phyloP scores from a whole-genome alignment of 192 early-diverging fungal genomes.

The Powellomyces hirtus region DNA sequence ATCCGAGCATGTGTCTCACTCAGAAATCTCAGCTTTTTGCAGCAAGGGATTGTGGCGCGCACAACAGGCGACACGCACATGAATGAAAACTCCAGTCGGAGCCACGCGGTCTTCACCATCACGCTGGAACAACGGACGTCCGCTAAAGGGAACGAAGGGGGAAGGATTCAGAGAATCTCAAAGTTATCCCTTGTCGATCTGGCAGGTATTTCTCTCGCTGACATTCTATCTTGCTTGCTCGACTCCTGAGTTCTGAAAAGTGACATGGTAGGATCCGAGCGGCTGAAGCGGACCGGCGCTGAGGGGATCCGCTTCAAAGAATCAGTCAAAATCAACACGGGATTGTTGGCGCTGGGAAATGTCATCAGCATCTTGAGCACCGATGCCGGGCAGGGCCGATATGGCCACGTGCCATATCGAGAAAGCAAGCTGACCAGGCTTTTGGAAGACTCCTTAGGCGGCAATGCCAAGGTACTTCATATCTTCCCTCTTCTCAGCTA shows the following conservation, averaged over 20 bases:
- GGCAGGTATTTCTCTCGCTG: too few relatives aligned
- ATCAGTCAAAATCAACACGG: slow-evolving; percentile 82
- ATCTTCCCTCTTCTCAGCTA: not conserved
- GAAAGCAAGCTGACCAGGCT: slow-evolving; percentile 88
- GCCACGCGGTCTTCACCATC: slow-evolving; percentile 52
- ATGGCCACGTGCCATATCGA: slow-evolving; percentile 82
- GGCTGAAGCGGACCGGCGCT: slow-evolving; percentile 68
- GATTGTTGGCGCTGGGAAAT: slow-evolving; percentile 91
- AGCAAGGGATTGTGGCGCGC: slow-evolving; percentile 37
- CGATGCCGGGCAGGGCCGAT: slow-evolving; percentile 1
- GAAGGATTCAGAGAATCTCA: slow-evolving; percentile 23
- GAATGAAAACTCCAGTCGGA: slow-evolving; percentile 42
- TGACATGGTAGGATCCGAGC: slow-evolving; percentile 78
- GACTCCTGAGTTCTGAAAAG: too few relatives aligned
- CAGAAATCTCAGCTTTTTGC: slow-evolving; percentile 43
- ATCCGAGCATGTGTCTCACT: too few relatives aligned
- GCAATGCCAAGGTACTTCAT: slow-evolving; percentile 58
- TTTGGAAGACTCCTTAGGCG: slow-evolving; percentile 74
- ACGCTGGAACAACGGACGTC: slow-evolving; percentile 36
- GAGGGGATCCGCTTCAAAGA: slow-evolving; percentile 57
- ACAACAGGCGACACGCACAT: slow-evolving; percentile 54
- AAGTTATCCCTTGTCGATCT: slow-evolving; percentile 84
- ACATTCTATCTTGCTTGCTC: not conserved
- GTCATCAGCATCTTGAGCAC: slow-evolving; percentile 93
- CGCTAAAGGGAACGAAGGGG: not conserved